phyloP scores from a whole-genome alignment of 1,139 yeast species.

The Geotrichum citri-aurantii region DNA sequence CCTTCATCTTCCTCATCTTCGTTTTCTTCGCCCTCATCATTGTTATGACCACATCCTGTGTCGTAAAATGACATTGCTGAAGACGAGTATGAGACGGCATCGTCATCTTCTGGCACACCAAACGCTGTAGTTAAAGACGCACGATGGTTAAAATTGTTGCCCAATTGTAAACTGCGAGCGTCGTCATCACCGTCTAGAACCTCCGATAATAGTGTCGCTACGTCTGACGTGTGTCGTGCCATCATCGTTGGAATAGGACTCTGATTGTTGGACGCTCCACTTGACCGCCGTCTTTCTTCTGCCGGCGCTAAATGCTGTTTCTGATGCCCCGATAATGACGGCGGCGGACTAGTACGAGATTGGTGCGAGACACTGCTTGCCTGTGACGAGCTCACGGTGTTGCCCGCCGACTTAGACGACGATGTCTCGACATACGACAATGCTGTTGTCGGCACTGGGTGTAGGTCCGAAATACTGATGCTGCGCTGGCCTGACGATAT shows the following conservation, averaged over 20 bases:
- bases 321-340: not conserved
- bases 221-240: slow-evolving; percentile 22
- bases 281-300: not conserved
- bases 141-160: not conserved
- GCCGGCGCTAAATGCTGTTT: not conserved
- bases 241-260: slow-evolving; percentile 19
- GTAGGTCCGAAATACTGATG: slow-evolving; percentile 19
- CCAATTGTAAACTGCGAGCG: not conserved
- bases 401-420: not conserved
- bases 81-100: slow-evolving; percentile 5
- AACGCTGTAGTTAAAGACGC: not conserved
- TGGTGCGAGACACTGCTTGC: not conserved
- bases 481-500: not conserved
- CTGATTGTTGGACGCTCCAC: not conserved
- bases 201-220: slow-evolving; percentile 27
- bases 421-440: slow-evolving; percentile 18
- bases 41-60: not conserved
- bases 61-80: slow-evolving; percentile 7
- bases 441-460: slow-evolving; percentile 26
- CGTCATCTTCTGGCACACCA: slow-evolving; percentile 6
- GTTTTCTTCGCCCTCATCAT: slow-evolving; percentile 11
- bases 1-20: slow-evolving; percentile 18
- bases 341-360: not conserved
- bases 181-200: slow-evolving; percentile 21
- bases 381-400: not conserved